Base-by-base conservation (phyloP, 768 basidiomycete genomes). In the Lactarius sp. region DNA sequence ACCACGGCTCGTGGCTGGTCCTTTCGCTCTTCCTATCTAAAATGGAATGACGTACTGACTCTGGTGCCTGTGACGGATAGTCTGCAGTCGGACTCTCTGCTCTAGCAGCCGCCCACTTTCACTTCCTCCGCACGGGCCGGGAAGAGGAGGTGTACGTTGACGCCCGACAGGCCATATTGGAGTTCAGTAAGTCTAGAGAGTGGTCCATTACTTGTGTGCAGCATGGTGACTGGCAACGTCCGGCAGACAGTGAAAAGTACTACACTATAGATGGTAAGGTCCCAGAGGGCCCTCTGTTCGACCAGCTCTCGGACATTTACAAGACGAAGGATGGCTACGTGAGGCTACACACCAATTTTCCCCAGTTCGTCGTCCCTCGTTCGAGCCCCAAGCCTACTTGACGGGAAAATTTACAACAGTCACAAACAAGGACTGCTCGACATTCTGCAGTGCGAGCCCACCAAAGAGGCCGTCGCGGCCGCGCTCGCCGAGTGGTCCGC, bases 321-420 rank as follows among this genome's bases (percentile, higher is more conserved):
- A 69, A 72, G 42, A 84, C 84, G n/a, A 80, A 78, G 61, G 80
- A 83, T 62, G 72, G 77, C 50, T 81, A 73, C 66, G 80, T 86
- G 16, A 76, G 85, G 34, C 78, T 84, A 12, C 85, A 86, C 64
- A 84, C 85, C 20, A 86, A 86, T 60, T 86, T 86, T 69, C 81
- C 84, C 42, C 85, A 86, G 85, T 84, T 62, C 34, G 76, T 71
- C 31, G 16, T 20, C 36, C 49, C 47, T 12, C 13, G 10, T 54
- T 5, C 54, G 46, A 52, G 27, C 22, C 18, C 9, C 20, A 41
- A 51, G 37, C 39, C 50, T 65, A 33, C 46, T 9, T 34, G 22
- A 44, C 27, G 22, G n/a, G 1, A 7, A 22, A 18, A 13, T 31
- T 31, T 39, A 80, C 7, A 81, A 80, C 2, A 68, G 66, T 18